Base-by-base conservation (phyloP, 768 basidiomycete species). In the Boletus patriciae region DNA sequence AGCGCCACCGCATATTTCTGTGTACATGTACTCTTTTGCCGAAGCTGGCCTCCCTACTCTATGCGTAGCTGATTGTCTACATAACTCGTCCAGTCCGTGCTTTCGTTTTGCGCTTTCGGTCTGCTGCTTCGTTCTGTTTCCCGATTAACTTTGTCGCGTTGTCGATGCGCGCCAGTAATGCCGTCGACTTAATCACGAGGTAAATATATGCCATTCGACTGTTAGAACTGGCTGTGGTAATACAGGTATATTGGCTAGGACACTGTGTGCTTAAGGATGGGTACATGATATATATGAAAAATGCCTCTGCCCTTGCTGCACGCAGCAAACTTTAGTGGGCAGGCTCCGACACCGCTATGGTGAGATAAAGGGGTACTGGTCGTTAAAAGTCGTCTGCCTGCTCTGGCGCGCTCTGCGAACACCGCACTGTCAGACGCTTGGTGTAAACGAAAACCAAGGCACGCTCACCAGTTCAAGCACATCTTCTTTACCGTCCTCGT, bases 21-120 rank as follows among this genome's bases (percentile, higher is more conserved):
- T 70, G 66, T 72, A 70, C 51, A 72, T 70, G 68, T 70, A 72
- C 65, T 48, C 47, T 19, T 42, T 46, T 29, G 38, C 43, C 33
- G 18, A 23, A 23, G 52, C 37, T 41, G 38, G 23, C 52, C 34
- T 36, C 23, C 43, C 16, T 66, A 66, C 57, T 44, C 61, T 63
- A 67, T 68, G 66, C 66, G 34, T 67, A 64, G 38, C 56, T 52
- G 45, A 55, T 51, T 12, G 36, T 47, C 53, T 66, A 57, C 50
- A 53, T 50, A 43, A 50, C 51, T 62, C 43, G 38, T 49, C 42
- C 33, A 4, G 45, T 45, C 54, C 57, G 45, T 56, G 44, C 58
- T 34, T 11, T 52, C 38, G 46, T n/a, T 55, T 36, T 57, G 50
- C 44, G 46, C 53, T 64, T 44, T 48, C 15, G 53, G 51, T 50